These are phyloP conservation scores for Jimgerdemannia flammicorona DNA, from an alignment of 192 early-diverging fungal species.

Conservation along the genomic window DNA sequence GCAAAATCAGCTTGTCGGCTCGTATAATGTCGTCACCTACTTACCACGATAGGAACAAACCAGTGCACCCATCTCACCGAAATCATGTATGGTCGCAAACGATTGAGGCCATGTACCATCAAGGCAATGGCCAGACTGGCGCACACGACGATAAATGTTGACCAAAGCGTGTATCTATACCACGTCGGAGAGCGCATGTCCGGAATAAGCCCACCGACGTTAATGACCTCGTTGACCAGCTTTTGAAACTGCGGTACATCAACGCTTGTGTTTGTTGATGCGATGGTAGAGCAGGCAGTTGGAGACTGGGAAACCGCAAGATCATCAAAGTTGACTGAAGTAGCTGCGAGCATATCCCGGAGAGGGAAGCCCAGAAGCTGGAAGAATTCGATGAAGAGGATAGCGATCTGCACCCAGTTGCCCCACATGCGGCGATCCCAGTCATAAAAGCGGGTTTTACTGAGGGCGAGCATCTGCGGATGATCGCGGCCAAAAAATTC, in stretches of 20 bases:
- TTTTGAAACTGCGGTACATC: conserved; percentile 34
- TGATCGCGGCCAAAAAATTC: conserved; percentile 27
- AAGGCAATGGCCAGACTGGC: conserved; percentile 35
- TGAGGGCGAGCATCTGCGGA: conserved; percentile 29
- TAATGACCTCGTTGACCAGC: conserved; percentile 48
- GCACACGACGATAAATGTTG: conserved; percentile 27
- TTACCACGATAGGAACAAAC: conserved; percentile 44
- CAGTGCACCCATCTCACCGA: conserved; percentile 46
- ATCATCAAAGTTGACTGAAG: not conserved
- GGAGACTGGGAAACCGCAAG: not conserved
- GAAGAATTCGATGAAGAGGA: conserved; percentile 72
- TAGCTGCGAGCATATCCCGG: conserved; percentile 50
- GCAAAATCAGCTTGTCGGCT: no score
- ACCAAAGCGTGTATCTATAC: conserved; percentile 49
- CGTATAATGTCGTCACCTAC: no score
- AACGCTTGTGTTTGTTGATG: not conserved
- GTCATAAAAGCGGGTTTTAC: conserved; percentile 22
- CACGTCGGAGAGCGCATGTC: conserved; percentile 47
- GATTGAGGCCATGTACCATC: conserved; percentile 39
- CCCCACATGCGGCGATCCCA: conserved; percentile 41
- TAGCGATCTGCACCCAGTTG: conserved; percentile 69
- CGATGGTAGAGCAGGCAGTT: not conserved
- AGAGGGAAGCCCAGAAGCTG: conserved; percentile 78
- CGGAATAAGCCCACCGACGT: conserved; percentile 49
- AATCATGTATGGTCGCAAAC: conserved; percentile 31